Evolutionary conservation across 2,329 filamentous ascomycete genomes (phyloP).

Genomic region (Paracoccidioides brasiliensis): DNA sequence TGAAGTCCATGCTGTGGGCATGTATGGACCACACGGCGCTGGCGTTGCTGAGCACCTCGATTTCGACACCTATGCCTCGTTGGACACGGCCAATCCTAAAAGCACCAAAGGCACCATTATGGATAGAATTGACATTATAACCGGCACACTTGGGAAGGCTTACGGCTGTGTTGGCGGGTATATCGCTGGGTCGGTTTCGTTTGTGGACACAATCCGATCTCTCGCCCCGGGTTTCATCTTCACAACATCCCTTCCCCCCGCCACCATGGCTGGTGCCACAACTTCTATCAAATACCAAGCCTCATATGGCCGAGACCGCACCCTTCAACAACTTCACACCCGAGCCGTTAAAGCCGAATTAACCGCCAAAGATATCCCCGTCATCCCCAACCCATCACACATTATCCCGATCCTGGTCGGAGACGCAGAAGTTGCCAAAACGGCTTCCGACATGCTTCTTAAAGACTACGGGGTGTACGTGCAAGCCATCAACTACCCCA

Average conservation of each 20-base stretch:
- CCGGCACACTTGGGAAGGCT: conserved; percentile 90
- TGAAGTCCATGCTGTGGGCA: conserved; percentile 96
- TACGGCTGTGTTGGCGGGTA: conserved; percentile 97
- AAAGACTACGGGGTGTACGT: conserved; percentile 90
- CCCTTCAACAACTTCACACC: conserved; percentile 91
- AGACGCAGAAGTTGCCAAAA: conserved; percentile 82
- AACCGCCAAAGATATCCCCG: conserved; percentile 69
- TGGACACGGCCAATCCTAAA: conserved; percentile 41
- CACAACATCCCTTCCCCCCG: conserved; percentile 88
- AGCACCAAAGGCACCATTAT: conserved; percentile 61
- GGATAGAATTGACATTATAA: conserved; percentile 96
- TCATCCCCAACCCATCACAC: conserved; percentile 95
- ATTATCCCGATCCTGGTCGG: conserved; percentile 91
- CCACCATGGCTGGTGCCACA: conserved; percentile 89
- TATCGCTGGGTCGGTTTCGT: conserved; percentile 74
- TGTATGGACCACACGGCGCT: conserved; percentile 93
- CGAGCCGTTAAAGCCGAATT: conserved; percentile 83
- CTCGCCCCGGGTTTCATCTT: conserved; percentile 97
- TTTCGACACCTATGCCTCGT: conserved; percentile 69
- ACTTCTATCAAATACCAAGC: conserved; percentile 91
- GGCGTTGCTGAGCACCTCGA: conserved; percentile 97
- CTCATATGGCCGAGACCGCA: conserved; percentile 68
- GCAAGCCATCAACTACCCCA: conserved; percentile 98
- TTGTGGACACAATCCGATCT: conserved; percentile 88
- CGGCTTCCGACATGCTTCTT: conserved; percentile 82